phyloP scores from a whole-genome alignment of 106 monocot genomes.

The Chionographis japonica region DNA sequence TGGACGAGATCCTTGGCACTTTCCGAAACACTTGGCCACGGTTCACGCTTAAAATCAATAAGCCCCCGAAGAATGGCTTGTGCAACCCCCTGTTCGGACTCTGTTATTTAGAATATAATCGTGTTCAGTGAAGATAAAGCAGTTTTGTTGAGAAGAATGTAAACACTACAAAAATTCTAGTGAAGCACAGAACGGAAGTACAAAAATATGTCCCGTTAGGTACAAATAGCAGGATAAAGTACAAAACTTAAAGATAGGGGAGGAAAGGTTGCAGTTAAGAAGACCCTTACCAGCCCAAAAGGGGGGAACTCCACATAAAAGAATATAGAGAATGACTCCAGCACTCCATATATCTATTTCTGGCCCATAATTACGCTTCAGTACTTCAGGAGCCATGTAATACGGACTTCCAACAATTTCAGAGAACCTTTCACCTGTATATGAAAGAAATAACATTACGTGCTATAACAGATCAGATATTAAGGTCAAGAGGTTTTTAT shows the following conservation, averaged over 20 bases:
- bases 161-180: too few relatives aligned
- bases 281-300: slow-evolving; percentile 70
- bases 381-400: slow-evolving; percentile 83
- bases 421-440: slow-evolving; percentile 65
- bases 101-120: slow-evolving; percentile 34
- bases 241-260: too few relatives aligned
- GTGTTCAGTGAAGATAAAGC: not conserved
- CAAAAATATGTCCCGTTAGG: too few relatives aligned
- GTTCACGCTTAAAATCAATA: slow-evolving; percentile 98
- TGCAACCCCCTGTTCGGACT: slow-evolving; percentile 98
- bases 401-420: slow-evolving; percentile 90
- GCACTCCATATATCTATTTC: slow-evolving; percentile 92
- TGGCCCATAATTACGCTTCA: slow-evolving; percentile 79
- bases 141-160: too few relatives aligned
- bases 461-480: too few relatives aligned
- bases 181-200: too few relatives aligned
- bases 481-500: too few relatives aligned
- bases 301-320: slow-evolving; percentile 75
- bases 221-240: too few relatives aligned
- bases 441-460: not conserved
- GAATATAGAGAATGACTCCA: slow-evolving; percentile 79
- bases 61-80: slow-evolving; percentile 91
- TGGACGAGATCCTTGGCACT: slow-evolving; percentile 83
- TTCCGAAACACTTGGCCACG: slow-evolving; percentile 95
- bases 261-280: not conserved